Base-by-base conservation (phyloP, 1,284 basidiomycete genomes). In the Bjerkandera adusta region DNA sequence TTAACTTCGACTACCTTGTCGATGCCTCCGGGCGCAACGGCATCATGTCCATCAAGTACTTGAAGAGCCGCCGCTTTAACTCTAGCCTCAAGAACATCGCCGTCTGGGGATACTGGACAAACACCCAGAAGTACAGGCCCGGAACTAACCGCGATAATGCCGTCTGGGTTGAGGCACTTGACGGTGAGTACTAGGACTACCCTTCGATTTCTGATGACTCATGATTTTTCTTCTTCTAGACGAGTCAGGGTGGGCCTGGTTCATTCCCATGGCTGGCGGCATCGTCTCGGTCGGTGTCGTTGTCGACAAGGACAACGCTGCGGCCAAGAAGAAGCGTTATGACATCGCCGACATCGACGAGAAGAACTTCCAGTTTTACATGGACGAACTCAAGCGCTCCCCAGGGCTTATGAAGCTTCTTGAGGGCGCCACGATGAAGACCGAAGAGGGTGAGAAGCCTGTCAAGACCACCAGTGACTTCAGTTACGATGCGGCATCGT, bases 201-300 rank as follows among this genome's bases (percentile, higher is more conserved):
- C 12, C n/a, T n/a, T 27, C 15, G 34, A 13, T 16, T 25, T 20
- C 24, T n/a, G n/a, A n/a, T 15, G 12, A 22, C 7, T 15, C 18
- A 6, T 24, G 21, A 8, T 30, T 39, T 11, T 13, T 22, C 15
- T 34, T 15, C 26, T 38, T n/a, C 18, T 51, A 85, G 85, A 87
- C 51, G 77, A 83, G 60, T 77, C 81, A 5, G 85, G 85, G 5
- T 87, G 84, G 79, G 71, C 66, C 6, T 87, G 85, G 84, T 83
- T 81, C 36, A 87, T 87, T 47, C 84, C 84, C 26, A 68, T 87
- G 18, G 76, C 82, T 53, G 69, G 79, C 43, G 81, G 77, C 6
- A 74, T 75, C 5, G 78, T 76, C 0, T 87, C 84, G 1, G 65
- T 87, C 6, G 84, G 84, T 13, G 61, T 87, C 15, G 83, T 87